Percentiles rank a stretch among this genome's conserved stretches.
phyloP scores from a whole-genome alignment of 1,284 basidiomycete species.

The Filobasidium uniguttulatum region DNA sequence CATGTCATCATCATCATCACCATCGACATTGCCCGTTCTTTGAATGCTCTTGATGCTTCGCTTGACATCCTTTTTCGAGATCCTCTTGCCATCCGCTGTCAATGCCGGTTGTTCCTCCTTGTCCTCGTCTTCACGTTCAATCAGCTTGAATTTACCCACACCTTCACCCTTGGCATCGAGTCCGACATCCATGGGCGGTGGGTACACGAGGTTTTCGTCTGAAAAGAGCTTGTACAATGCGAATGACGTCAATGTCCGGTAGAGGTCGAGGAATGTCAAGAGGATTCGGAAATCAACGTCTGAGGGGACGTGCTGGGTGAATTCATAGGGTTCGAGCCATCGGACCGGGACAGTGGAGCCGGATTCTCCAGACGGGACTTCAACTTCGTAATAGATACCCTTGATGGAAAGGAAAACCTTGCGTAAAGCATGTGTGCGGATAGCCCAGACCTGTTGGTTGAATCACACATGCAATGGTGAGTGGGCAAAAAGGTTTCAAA shows the following conservation, averaged over 20 bases:
- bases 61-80: conserved; percentile 40
- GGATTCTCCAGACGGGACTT: conserved; percentile 48
- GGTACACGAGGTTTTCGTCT: conserved; percentile 86
- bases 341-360: conserved; percentile 68
- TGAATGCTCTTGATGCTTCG: conserved; percentile 41
- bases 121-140: conserved; percentile 41
- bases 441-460: conserved; percentile 80
- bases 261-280: conserved; percentile 95
- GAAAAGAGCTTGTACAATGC: conserved; percentile 95
- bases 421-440: conserved; percentile 71
- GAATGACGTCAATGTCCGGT: conserved; percentile 92
- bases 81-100: conserved; percentile 37
- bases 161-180: conserved; percentile 83
- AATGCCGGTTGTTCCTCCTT: conserved; percentile 25
- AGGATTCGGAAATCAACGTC: conserved; percentile 98
- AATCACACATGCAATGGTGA: background rate
- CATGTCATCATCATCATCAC: conserved; percentile 24
- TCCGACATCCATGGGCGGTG: conserved; percentile 70
- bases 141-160: conserved; percentile 76
- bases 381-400: conserved; percentile 95
- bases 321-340: conserved; percentile 97
- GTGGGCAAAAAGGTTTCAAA: background rate
- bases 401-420: conserved; percentile 97
- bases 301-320: conserved; percentile 69
- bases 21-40: conserved; percentile 17